Evolutionary conservation across 2,329 filamentous ascomycete genomes (phyloP).

Genomic region (Lasiodiplodia sp.): DNA sequence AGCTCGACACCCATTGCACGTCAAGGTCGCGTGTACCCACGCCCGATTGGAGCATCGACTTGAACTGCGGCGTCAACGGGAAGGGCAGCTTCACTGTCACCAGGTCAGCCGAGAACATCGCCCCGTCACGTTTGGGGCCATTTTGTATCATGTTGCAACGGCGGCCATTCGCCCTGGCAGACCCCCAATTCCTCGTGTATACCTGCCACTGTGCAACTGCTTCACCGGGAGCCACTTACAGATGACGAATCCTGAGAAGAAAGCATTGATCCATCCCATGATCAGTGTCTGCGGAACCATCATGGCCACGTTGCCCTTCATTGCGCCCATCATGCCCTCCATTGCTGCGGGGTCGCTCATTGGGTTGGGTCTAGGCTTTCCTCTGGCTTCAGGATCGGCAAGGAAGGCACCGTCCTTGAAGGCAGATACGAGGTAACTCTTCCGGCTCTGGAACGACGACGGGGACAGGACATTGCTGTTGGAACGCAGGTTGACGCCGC

Average conservation of each 20-base stretch:
- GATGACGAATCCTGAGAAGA: slow-evolving; percentile 98
- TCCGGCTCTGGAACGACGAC: slow-evolving; percentile 78
- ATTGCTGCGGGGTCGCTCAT: slow-evolving; percentile 95
- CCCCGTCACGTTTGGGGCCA: neutral
- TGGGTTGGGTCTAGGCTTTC: slow-evolving; percentile 89
- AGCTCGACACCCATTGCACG: slow-evolving; percentile 96
- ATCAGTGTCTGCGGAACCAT: slow-evolving; percentile 98
- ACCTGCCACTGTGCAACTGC: neutral
- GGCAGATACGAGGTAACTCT: slow-evolving; percentile 78
- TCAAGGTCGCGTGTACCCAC: slow-evolving; percentile 96
- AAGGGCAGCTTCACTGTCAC: slow-evolving; percentile 89
- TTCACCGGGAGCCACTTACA: slow-evolving; percentile 65
- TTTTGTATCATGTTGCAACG: neutral
- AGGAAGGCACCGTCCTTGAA: slow-evolving; percentile 88
- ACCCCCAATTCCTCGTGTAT: neutral
- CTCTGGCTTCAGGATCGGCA: slow-evolving; percentile 85
- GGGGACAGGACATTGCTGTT: slow-evolving; percentile 83
- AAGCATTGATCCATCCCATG: slow-evolving; percentile 99
- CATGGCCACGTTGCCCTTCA: slow-evolving; percentile 99
- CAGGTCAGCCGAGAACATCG: slow-evolving; percentile 9
- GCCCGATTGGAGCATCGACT: slow-evolving; percentile 97
- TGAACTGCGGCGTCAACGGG: slow-evolving; percentile 97
- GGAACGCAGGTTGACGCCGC: slow-evolving; percentile 81
- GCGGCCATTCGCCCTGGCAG: neutral
- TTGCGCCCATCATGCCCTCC: slow-evolving; percentile 99